Base-by-base conservation (phyloP, 495 filamentous ascomycete species). In the Hypoxylon lienhwacheense region DNA sequence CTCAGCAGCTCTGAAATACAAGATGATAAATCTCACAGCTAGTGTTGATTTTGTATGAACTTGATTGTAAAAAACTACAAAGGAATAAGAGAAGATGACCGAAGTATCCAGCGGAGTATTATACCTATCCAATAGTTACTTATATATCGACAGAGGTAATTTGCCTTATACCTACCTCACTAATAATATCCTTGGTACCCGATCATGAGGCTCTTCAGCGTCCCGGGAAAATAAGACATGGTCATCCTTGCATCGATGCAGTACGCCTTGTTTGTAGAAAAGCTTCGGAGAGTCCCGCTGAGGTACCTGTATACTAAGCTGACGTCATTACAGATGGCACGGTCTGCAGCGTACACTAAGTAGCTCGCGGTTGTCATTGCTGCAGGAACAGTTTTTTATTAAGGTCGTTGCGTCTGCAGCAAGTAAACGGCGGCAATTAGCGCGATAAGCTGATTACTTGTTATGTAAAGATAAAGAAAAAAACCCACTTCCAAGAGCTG, bases 261-360 rank as follows among this genome's bases (percentile, higher is more conserved):
- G n/a, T n/a, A n/a, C n/a, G n/a, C n/a, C n/a, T n/a, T n/a, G 28
- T 4, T 15, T 44, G 29, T 36, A 7, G 29, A 29, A 25, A 25
- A 31, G 49, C 17, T 8, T 21, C 56, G 56, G 49, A 37, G 42
- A 37, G 32, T 24, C 34, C 49, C 49, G 49, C 49, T 55, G 40
- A n/a, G n/a, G n/a, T n/a, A n/a, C n/a, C n/a, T n/a, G n/a, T 29
- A 49, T 29, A 6, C 31, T 37, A 35, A 44, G 32, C 37, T n/a
- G 22, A 61, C 57, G 58, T 61, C 52, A 55, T 55, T 55, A n/a
- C 41, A 61, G 52, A 46, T 61, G 57, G 50, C 57, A 47, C 46
- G 25, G 31, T 20, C 51, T 40, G 51, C 28, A 6, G 16, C 15
- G 15, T 52, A 61, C 51, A 52, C 52, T 47, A 14, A 21, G 24